phyloP scores from a whole-genome alignment of 2,329 filamentous ascomycete genomes.

The Bertia moriformis region DNA sequence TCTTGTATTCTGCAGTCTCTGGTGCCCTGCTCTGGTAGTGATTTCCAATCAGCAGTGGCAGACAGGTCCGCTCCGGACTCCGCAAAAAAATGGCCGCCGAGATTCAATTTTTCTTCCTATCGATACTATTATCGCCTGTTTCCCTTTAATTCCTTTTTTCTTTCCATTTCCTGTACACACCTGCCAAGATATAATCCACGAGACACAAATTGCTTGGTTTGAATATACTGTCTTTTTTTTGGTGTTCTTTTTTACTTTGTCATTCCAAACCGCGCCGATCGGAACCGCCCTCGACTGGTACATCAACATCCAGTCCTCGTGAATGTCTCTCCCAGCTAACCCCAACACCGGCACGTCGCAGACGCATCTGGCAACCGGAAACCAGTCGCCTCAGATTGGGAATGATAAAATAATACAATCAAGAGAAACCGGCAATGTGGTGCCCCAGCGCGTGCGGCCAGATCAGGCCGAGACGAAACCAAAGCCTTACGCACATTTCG shows the following conservation, averaged over 20 bases:
- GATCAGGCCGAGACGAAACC: slow-evolving; percentile 9
- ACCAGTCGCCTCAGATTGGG: background rate
- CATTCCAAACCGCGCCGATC: too few species aligned
- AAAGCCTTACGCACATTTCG: slow-evolving; percentile 82
- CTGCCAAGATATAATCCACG: too few species aligned
- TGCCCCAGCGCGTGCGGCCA: slow-evolving; percentile 29
- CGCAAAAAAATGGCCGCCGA: background rate
- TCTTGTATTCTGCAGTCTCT: too few species aligned
- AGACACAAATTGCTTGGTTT: too few species aligned
- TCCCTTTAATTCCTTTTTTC: too few species aligned
- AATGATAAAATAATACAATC: background rate
- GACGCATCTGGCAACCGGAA: background rate
- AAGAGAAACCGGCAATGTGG: slow-evolving; percentile 15
- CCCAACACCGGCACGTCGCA: background rate
- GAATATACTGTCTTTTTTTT: too few species aligned
- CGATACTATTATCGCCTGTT: too few species aligned
- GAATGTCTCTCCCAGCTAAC: background rate
- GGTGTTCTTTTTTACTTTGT: too few species aligned
- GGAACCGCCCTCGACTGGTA: too few species aligned
- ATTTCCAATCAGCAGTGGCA: slow-evolving; percentile 4
- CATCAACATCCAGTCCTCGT: background rate
- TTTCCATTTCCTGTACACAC: too few species aligned
- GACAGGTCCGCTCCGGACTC: slow-evolving; percentile 5
- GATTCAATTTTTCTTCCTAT: too few species aligned
- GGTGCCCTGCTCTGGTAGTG: too few species aligned